phyloP scores from a whole-genome alignment of 306 rosid species.

The Cicer cuneatum region DNA sequence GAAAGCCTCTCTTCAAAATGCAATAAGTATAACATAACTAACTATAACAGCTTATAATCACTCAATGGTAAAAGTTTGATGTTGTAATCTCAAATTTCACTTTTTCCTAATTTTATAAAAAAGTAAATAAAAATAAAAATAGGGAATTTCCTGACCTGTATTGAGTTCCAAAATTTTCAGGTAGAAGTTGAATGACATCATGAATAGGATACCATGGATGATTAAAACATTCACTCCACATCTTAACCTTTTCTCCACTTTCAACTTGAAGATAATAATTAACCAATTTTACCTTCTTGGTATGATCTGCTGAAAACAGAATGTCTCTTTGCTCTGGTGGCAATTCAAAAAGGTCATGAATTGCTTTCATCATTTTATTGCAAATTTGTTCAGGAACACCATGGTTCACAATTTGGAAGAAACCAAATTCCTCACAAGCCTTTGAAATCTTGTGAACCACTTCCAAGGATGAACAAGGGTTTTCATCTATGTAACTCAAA shows the following conservation, averaged over 20 bases:
- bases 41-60: background rate
- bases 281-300: slow-evolving; percentile 43
- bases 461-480: slow-evolving; percentile 18
- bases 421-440: slow-evolving; percentile 61
- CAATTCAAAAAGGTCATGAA: slow-evolving; percentile 49
- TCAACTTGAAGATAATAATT: slow-evolving; percentile 44
- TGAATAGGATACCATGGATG: slow-evolving; percentile 53
- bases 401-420: slow-evolving; percentile 60
- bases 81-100: too few relatives aligned
- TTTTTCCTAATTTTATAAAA: too few relatives aligned
- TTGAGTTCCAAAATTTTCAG: slow-evolving; percentile 40
- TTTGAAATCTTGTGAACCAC: slow-evolving; percentile 47
- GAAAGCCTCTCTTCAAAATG: slow-evolving; percentile 49
- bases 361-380: slow-evolving; percentile 40
- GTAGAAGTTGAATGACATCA: slow-evolving; percentile 43
- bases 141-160: slow-evolving; percentile 34
- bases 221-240: slow-evolving; percentile 61
- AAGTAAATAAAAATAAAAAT: too few relatives aligned
- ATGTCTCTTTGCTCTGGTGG: slow-evolving; percentile 46
- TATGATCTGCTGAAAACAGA: slow-evolving; percentile 45
- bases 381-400: slow-evolving; percentile 54
- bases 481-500: slow-evolving; percentile 26
- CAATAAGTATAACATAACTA: background rate
- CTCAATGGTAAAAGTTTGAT: too few relatives aligned
- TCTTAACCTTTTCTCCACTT: slow-evolving; percentile 56